Evolutionary conservation across 768 basidiomycete genomes (phyloP).

Genomic region (Calocera viscosa): DNA sequence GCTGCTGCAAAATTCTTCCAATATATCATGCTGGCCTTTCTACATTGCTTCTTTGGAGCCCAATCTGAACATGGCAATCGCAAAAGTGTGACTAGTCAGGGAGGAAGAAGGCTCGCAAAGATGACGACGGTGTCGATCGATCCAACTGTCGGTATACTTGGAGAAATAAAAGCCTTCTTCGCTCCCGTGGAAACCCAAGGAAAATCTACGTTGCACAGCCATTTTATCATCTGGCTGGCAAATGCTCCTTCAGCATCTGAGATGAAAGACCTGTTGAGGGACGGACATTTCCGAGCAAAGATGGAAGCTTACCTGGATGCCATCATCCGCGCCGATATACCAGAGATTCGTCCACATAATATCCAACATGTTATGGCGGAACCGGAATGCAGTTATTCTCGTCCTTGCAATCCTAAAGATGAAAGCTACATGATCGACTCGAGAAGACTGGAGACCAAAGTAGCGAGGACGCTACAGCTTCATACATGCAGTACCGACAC

Average conservation of each 20-base stretch:
- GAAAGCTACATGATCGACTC: conserved; percentile 17
- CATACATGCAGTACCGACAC: conserved; percentile 25
- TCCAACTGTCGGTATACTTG: conserved; percentile 27
- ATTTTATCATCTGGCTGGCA: conserved; percentile 31
- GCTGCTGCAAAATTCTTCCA: conserved; percentile 35
- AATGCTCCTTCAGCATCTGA: conserved; percentile 25
- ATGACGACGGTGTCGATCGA: not conserved
- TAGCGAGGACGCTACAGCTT: conserved; percentile 25
- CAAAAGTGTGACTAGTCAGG: not conserved
- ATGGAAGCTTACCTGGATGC: not conserved
- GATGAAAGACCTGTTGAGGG: conserved; percentile 22
- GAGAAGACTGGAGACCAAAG: conserved; percentile 16
- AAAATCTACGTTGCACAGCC: conserved; percentile 32
- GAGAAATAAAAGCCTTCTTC: conserved; percentile 27
- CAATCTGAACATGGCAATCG: conserved; percentile 11
- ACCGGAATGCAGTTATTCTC: conserved; percentile 26
- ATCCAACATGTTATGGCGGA: no score
- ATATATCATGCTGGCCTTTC: conserved; percentile 25
- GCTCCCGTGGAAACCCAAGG: conserved; percentile 34
- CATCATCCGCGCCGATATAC: no score
- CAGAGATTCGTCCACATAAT: not conserved
- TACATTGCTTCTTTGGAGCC: conserved; percentile 29
- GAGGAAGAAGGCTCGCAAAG: not conserved
- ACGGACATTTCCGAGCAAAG: conserved; percentile 19
- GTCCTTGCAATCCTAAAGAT: conserved; percentile 28